Conservation (phyloP, 2,329 filamentous ascomycete species). For the Hyphodiscus sp. region DNA sequence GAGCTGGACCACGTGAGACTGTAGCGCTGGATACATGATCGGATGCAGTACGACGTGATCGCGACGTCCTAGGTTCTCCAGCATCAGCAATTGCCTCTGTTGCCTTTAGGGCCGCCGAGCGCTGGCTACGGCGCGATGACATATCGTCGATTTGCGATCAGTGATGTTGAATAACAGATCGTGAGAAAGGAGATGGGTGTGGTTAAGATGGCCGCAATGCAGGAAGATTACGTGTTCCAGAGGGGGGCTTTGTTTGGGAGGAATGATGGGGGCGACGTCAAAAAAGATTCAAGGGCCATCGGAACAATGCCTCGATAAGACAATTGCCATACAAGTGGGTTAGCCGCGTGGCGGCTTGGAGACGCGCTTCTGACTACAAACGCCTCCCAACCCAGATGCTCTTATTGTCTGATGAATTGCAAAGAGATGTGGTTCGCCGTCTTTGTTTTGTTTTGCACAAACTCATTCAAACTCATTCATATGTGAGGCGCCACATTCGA, state of each 20-base stretch:
- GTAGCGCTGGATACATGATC: constrained; percentile 22
- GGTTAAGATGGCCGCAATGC: background rate
- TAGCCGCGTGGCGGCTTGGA: constrained; percentile 11
- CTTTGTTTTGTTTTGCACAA: background rate
- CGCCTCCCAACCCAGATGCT: background rate
- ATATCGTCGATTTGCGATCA: constrained; percentile 14
- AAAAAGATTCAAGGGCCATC: constrained; percentile 11
- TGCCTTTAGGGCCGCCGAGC: constrained; percentile 24
- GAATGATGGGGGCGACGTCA: background rate
- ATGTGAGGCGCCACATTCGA: background rate
- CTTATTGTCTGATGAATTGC: background rate
- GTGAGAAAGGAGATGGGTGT: background rate
- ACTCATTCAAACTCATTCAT: background rate
- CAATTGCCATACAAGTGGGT: constrained; percentile 6
- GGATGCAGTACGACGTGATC: constrained; percentile 24
- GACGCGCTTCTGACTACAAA: constrained; percentile 1
- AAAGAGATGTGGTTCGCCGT: background rate
- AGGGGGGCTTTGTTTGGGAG: background rate
- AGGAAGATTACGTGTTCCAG: background rate
- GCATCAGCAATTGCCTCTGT: constrained; percentile 25
- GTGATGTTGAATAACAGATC: background rate
- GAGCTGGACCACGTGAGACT: constrained; percentile 27
- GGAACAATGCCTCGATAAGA: constrained; percentile 21
- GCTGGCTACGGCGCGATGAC: constrained; percentile 26
- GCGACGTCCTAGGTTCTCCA: constrained; percentile 20